These are phyloP conservation scores for Aspergillus bombycis DNA, from an alignment of 2,329 filamentous ascomycete species.

Conservation along the genomic window DNA sequence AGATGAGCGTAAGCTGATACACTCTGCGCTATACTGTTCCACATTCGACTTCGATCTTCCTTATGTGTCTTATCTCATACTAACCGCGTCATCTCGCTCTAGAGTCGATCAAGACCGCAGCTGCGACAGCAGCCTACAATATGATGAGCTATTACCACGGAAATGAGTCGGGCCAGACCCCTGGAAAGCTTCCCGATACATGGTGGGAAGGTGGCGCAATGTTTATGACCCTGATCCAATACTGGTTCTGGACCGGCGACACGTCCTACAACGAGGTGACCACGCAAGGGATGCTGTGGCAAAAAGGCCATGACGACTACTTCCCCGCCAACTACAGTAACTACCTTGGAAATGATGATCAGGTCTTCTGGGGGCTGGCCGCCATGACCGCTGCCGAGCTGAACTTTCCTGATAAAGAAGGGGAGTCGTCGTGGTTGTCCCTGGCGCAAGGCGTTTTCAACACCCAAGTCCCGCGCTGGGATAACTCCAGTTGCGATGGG, in stretches of 20 bases:
- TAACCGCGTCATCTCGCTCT: slow-evolving; percentile 6
- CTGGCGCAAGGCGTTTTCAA: slow-evolving; percentile 81
- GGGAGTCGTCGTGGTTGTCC: slow-evolving; percentile 73
- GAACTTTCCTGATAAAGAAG: slow-evolving; percentile 70
- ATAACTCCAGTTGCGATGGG: slow-evolving; percentile 67
- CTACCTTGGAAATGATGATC: slow-evolving; percentile 57
- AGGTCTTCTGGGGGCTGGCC: slow-evolving; percentile 84
- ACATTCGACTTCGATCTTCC: not conserved
- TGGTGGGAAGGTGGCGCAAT: slow-evolving; percentile 75
- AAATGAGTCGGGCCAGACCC: slow-evolving; percentile 41
- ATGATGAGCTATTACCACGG: slow-evolving; percentile 45
- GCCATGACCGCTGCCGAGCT: slow-evolving; percentile 78
- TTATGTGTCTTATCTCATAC: not conserved
- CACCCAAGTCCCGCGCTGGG: slow-evolving; percentile 73
- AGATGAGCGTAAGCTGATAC: slow-evolving; percentile 21
- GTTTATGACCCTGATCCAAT: slow-evolving; percentile 72
- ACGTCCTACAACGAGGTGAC: slow-evolving; percentile 70
- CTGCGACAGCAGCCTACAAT: slow-evolving; percentile 40
- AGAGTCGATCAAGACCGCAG: slow-evolving; percentile 40
- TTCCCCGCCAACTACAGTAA: slow-evolving; percentile 66
- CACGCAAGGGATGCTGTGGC: slow-evolving; percentile 70
- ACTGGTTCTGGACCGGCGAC: slow-evolving; percentile 83
- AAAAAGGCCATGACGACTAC: slow-evolving; percentile 75
- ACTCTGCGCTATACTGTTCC: not conserved
- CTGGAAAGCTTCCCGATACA: slow-evolving; percentile 44